Conservation (phyloP, 2,329 filamentous ascomycete genomes). For the Xylariaceae sp. region DNA sequence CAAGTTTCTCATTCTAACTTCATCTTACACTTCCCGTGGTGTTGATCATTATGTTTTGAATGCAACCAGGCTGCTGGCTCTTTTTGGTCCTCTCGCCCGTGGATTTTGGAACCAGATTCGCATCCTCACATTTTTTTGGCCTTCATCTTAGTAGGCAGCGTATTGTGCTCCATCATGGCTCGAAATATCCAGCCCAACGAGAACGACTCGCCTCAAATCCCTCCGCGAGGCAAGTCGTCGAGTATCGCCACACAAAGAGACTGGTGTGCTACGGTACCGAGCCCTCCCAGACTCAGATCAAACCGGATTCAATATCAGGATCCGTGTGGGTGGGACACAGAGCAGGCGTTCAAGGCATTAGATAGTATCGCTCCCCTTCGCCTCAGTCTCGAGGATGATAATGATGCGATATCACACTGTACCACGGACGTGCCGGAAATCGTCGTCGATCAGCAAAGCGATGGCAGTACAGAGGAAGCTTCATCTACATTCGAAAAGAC, state of each 20-base stretch:
- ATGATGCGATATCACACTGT: constrained; percentile 20
- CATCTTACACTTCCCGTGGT: constrained; percentile 23
- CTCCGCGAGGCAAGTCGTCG: constrained; percentile 35
- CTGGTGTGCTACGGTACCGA: constrained; percentile 35
- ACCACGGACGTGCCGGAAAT: constrained; percentile 24
- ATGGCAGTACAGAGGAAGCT: constrained; percentile 8
- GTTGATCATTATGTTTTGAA: constrained; percentile 41
- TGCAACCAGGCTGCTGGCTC: constrained; percentile 20
- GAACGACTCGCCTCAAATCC: constrained; percentile 29
- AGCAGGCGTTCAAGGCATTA: constrained; percentile 35
- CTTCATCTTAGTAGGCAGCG: constrained; percentile 25
- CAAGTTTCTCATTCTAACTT: constrained; percentile 12
- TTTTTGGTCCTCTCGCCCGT: constrained; percentile 33
- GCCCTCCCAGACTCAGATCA: constrained; percentile 24
- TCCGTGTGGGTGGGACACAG: constrained; percentile 28
- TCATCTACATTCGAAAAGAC: constrained; percentile 7
- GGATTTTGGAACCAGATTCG: constrained; percentile 42
- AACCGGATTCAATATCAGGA: constrained; percentile 30
- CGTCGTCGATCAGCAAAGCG: constrained; percentile 23
- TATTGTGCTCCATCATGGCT: constrained; percentile 24
- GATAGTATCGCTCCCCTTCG: constrained; percentile 40
- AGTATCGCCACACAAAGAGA: constrained; percentile 35
- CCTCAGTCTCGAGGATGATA: constrained; percentile 32
- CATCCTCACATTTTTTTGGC: constrained; percentile 31
- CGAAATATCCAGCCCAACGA: constrained; percentile 17